A percentile compares a stretch with the other conserved stretches of the same genome.
These are phyloP conservation scores for Phytophthora vignae DNA, from an alignment of 352 stramenopile species.

Conservation along the genomic window DNA sequence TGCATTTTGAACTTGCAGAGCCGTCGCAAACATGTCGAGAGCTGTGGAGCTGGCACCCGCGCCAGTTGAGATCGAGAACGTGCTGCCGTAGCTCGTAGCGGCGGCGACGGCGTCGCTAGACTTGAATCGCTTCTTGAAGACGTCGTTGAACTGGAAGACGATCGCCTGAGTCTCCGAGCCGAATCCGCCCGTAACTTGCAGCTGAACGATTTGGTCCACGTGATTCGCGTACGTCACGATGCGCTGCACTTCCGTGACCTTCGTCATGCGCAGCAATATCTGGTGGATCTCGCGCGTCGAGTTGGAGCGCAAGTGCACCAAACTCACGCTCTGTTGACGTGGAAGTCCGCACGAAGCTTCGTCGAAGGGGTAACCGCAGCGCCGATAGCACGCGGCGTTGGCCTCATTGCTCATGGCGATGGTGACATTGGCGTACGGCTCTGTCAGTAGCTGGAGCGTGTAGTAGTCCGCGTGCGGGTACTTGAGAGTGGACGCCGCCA, in stretches of 20 bases:
- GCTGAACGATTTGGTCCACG: constrained; percentile 57
- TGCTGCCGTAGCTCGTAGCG: constrained; percentile 49
- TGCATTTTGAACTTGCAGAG: constrained; percentile 46
- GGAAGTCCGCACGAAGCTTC: constrained; percentile 58
- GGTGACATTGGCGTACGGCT: constrained; percentile 78
- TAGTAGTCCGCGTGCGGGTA: constrained; percentile 49
- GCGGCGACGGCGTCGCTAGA: constrained; percentile 39
- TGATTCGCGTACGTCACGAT: constrained; percentile 67
- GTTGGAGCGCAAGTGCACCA: constrained; percentile 59
- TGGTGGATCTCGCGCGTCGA: constrained; percentile 74
- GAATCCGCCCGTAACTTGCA: constrained; percentile 62
- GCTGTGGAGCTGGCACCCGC: constrained; percentile 15
- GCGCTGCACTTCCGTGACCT: constrained; percentile 69
- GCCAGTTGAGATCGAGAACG: constrained; percentile 48
- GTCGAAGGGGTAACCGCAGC: constrained; percentile 77
- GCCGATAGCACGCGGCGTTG: constrained; percentile 66
- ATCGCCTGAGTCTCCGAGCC: constrained; percentile 51
- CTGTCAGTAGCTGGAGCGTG: constrained; percentile 54
- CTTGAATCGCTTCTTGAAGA: constrained; percentile 58
- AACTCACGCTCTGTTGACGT: constrained; percentile 71
- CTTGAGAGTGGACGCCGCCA: constrained; percentile 13
- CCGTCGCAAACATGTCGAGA: constrained; percentile 65
- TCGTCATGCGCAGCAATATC: constrained; percentile 56
- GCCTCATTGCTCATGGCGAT: constrained; percentile 83
- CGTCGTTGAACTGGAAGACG: constrained; percentile 56